These are phyloP conservation scores for Fusarium beomiforme DNA, from an alignment of 2,329 filamentous ascomycete genomes.

Conservation along the genomic window DNA sequence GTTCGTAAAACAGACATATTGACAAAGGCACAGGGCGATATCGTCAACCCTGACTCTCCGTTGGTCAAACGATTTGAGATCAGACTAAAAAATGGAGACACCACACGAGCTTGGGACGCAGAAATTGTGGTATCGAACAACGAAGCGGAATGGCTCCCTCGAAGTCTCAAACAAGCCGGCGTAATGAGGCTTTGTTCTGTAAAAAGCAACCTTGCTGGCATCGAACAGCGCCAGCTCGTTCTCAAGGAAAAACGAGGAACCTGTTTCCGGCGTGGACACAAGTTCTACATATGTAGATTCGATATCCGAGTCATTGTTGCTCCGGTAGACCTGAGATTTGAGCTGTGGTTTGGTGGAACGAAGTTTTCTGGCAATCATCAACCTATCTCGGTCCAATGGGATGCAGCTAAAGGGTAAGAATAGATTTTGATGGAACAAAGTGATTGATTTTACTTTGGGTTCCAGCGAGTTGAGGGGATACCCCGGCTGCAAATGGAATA, in stretches of 20 bases:
- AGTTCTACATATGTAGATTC: slow-evolving; percentile 54
- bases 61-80: slow-evolving; percentile 49
- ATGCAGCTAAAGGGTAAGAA: background rate
- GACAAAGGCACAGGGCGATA: slow-evolving; percentile 48
- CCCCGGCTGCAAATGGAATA: slow-evolving; percentile 9
- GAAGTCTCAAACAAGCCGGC: slow-evolving; percentile 50
- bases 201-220: slow-evolving; percentile 52
- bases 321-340: slow-evolving; percentile 61
- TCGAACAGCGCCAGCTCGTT: slow-evolving; percentile 51
- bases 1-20: background rate
- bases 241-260: slow-evolving; percentile 49
- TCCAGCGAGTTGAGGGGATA: background rate
- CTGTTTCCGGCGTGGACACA: slow-evolving; percentile 48
- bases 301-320: slow-evolving; percentile 65
- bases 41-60: slow-evolving; percentile 48
- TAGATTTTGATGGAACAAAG: background rate
- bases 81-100: slow-evolving; percentile 46
- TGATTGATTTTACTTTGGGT: background rate
- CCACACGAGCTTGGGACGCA: slow-evolving; percentile 50
- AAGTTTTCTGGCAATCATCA: slow-evolving; percentile 36
- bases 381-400: slow-evolving; percentile 34
- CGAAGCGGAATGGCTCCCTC: slow-evolving; percentile 49
- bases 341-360: slow-evolving; percentile 50
- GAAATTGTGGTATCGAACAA: slow-evolving; percentile 53
- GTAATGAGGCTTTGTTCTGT: slow-evolving; percentile 52